These are phyloP conservation scores for Pseudogymnoascus sp. DNA, from an alignment of 2,329 filamentous ascomycete species.

Conservation along the genomic window DNA sequence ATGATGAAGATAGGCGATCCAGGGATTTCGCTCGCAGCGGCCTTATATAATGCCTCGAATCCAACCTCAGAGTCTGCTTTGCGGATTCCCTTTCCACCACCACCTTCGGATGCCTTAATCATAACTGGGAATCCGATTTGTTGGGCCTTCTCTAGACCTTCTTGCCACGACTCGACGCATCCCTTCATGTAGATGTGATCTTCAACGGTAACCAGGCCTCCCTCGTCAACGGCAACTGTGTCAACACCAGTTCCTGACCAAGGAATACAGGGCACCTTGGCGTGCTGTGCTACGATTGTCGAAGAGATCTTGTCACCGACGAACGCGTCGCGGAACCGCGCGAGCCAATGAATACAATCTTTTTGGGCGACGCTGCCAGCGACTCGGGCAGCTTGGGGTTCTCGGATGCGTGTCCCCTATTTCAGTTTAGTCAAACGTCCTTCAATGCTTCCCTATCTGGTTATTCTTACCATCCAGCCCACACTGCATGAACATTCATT, in stretches of 20 bases:
- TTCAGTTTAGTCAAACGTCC: background rate
- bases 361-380: constrained; percentile 90
- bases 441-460: background rate
- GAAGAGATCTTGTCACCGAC: constrained; percentile 99
- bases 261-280: constrained; percentile 93
- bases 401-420: constrained; percentile 92
- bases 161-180: constrained; percentile 82
- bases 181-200: constrained; percentile 83
- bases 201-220: constrained; percentile 86
- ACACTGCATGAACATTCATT: constrained; percentile 97
- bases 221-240: constrained; percentile 67
- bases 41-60: constrained; percentile 85
- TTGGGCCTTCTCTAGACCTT: constrained; percentile 79
- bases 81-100: constrained; percentile 98
- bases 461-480: constrained; percentile 83
- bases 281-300: constrained; percentile 97
- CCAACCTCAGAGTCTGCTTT: constrained; percentile 82
- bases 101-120: constrained; percentile 99
- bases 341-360: constrained; percentile 98
- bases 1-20: constrained; percentile 99
- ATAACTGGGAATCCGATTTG: constrained; percentile 98
- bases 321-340: constrained; percentile 98
- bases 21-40: constrained; percentile 92
- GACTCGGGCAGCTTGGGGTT: constrained; percentile 97
- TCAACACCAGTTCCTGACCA: constrained; percentile 95